Evolutionary conservation across 2,329 filamentous ascomycete species (phyloP).

Genomic region (Venturia aucupariae): DNA sequence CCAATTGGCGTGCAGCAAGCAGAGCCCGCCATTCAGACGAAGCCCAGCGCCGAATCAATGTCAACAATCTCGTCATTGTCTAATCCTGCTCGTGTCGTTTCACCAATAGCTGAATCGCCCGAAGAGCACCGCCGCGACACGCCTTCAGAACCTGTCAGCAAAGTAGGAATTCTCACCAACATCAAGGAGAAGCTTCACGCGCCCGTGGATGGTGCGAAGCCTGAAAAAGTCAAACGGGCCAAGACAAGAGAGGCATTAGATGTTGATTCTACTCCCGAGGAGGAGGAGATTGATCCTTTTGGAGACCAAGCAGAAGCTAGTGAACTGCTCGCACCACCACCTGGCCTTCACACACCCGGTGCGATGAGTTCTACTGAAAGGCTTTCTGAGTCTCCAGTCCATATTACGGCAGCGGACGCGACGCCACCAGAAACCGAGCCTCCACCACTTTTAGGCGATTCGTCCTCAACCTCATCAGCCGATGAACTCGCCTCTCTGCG

Average conservation of each 20-base stretch:
- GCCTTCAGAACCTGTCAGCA: not conserved
- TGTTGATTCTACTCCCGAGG: slow-evolving; percentile 50
- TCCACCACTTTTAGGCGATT: slow-evolving; percentile 60
- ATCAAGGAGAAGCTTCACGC: slow-evolving; percentile 25
- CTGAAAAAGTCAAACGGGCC: slow-evolving; percentile 48
- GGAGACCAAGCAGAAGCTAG: slow-evolving; percentile 26
- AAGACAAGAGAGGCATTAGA: slow-evolving; percentile 59
- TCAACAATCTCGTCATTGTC: not conserved
- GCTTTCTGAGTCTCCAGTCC: slow-evolving; percentile 58
- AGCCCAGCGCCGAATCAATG: slow-evolving; percentile 9
- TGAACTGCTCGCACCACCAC: slow-evolving; percentile 10
- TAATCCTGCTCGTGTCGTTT: not conserved
- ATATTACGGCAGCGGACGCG: slow-evolving; percentile 44
- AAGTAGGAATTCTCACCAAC: slow-evolving; percentile 11
- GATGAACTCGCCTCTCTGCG: slow-evolving; percentile 12
- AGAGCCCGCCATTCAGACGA: slow-evolving; percentile 22
- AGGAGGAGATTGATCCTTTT: slow-evolving; percentile 33
- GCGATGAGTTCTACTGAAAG: slow-evolving; percentile 29
- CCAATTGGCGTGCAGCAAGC: slow-evolving; percentile 24
- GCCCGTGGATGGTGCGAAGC: slow-evolving; percentile 40
- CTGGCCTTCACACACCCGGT: slow-evolving; percentile 11
- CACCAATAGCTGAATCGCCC: not conserved
- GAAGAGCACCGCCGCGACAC: not conserved
- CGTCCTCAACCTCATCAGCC: slow-evolving; percentile 34
- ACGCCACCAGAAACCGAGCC: slow-evolving; percentile 29